Evolutionary conservation across 2,329 filamentous ascomycete genomes (phyloP).

Genomic region (Tolypocladium amazonense): DNA sequence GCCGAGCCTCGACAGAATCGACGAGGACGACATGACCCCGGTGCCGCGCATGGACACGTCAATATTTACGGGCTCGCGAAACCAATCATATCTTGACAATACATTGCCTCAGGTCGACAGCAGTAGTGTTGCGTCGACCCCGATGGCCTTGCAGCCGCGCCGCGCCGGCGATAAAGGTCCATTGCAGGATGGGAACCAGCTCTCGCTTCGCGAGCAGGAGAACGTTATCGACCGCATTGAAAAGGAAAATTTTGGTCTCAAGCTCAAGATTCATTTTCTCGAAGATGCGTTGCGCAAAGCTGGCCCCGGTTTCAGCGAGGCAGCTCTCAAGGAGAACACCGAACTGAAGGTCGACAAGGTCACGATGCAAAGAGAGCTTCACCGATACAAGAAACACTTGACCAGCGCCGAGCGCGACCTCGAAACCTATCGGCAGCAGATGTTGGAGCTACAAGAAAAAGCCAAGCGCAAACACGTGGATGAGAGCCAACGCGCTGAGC

Average conservation of each 20-base stretch:
- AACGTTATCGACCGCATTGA: conserved; percentile 92
- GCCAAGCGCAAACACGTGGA: conserved; percentile 66
- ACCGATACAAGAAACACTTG: conserved; percentile 76
- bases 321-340: conserved; percentile 86
- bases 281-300: conserved; percentile 82
- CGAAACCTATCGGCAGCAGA: conserved; percentile 71
- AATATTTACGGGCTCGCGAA: conserved; percentile 54
- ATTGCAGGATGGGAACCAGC: conserved; percentile 75
- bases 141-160: conserved; percentile 59
- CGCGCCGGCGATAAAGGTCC: conserved; percentile 54
- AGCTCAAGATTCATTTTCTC: conserved; percentile 93
- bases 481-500: conserved; percentile 53
- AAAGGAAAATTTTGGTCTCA: conserved; percentile 96
- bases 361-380: conserved; percentile 79
- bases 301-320: conserved; percentile 82
- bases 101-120: conserved; percentile 67
- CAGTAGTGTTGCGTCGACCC: conserved; percentile 77
- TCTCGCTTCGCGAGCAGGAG: conserved; percentile 90
- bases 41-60: conserved; percentile 66
- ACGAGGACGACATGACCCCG: conserved; percentile 64
- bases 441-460: conserved; percentile 73
- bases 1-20: conserved; percentile 55
- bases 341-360: conserved; percentile 90
- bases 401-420: conserved; percentile 75
- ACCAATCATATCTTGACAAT: conserved; percentile 52